Evolutionary conservation across 768 basidiomycete genomes (phyloP).

Genomic region (Gelatoporia subvermispora): DNA sequence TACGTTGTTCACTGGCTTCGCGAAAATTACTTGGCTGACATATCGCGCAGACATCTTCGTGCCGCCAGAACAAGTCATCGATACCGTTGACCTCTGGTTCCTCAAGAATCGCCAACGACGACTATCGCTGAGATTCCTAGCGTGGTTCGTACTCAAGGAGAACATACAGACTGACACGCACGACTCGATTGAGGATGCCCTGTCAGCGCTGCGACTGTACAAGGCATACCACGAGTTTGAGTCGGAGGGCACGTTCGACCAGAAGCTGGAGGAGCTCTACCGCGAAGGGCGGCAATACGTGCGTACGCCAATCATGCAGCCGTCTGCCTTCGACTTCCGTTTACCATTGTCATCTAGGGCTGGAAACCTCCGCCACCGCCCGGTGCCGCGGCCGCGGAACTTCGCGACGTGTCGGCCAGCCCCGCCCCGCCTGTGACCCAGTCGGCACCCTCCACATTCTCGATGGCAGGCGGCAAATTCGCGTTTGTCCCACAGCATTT

Average conservation of each 20-base stretch:
- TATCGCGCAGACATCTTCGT: constrained; percentile 78
- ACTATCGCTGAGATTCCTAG: constrained; percentile 85
- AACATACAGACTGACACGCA: constrained; percentile 93
- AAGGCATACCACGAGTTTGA: constrained; percentile 77
- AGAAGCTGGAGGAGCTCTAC: constrained; percentile 83
- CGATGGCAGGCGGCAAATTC: background rate
- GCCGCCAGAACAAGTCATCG: constrained; percentile 91
- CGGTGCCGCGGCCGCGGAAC: background rate
- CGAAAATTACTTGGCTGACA: background rate
- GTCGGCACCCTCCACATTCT: background rate
- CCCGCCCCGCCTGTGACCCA: constrained; percentile 1
- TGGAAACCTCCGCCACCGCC: constrained; percentile 13
- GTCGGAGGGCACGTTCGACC: constrained; percentile 72
- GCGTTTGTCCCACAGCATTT: background rate
- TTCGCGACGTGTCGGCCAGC: constrained; percentile 3
- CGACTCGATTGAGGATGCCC: constrained; percentile 97
- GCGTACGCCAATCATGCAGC: constrained; percentile 19
- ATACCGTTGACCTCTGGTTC: constrained; percentile 97
- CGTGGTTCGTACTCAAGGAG: constrained; percentile 90
- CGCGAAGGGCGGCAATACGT: constrained; percentile 73
- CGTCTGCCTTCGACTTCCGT: no score
- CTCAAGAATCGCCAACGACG: constrained; percentile 76
- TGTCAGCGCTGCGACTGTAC: constrained; percentile 80
- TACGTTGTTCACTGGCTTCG: constrained; percentile 34
- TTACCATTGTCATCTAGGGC: constrained; percentile 5